Conservation (phyloP, 1,284 basidiomycete species). For the Marasmius tenuissimus region DNA sequence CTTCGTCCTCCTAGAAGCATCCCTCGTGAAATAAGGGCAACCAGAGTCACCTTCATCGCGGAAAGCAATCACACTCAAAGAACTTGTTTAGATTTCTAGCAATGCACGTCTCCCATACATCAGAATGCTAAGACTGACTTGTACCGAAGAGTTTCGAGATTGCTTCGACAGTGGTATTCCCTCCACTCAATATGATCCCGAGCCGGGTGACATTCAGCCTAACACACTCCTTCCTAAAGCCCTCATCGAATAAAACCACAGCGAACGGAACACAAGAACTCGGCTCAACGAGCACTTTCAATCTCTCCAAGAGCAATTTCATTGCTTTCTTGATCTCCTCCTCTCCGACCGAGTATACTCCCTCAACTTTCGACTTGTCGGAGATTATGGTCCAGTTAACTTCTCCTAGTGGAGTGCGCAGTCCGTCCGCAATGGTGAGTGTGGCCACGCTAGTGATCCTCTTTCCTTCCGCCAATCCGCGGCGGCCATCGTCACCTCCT, state of each 20-base stretch:
- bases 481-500: conserved; percentile 46
- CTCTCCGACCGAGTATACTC: conserved; percentile 34
- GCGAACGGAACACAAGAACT: conserved; percentile 50
- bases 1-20: too few species aligned
- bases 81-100: too few species aligned
- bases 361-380: conserved; percentile 33
- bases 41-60: too few species aligned
- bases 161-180: conserved; percentile 18
- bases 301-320: conserved; percentile 46
- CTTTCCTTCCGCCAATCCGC: conserved; percentile 35
- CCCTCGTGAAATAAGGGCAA: too few species aligned
- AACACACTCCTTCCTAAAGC: conserved; percentile 21
- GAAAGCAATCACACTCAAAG: too few species aligned
- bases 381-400: conserved; percentile 42
- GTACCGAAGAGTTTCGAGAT: conserved; percentile 11
- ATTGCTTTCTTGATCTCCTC: conserved; percentile 42
- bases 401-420: conserved; percentile 46
- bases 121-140: neutral
- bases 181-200: conserved; percentile 21
- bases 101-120: too few species aligned
- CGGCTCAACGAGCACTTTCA: conserved; percentile 52
- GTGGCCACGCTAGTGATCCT: conserved; percentile 37
- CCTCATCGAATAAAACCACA: conserved; percentile 31
- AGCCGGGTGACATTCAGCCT: conserved; percentile 1
- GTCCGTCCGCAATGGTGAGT: conserved; percentile 48